phyloP scores from a whole-genome alignment of 768 basidiomycete genomes.

The Leccinum variicolor region DNA sequence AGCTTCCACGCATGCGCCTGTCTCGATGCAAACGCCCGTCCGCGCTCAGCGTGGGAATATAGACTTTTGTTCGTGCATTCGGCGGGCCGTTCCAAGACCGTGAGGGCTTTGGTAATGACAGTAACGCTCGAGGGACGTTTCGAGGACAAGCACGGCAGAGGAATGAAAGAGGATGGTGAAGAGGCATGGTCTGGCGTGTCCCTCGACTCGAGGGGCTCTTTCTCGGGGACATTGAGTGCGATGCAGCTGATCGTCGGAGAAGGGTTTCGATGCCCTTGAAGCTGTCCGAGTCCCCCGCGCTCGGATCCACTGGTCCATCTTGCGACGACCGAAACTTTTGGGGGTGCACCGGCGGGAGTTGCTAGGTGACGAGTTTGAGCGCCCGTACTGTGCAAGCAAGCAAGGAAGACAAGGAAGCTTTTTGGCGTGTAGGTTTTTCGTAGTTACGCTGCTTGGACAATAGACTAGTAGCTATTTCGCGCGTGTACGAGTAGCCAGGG shows the following conservation, averaged over 20 bases:
- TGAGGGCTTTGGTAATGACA: slow-evolving; percentile 7
- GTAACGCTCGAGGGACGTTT: slow-evolving; percentile 6
- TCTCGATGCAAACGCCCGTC: background rate
- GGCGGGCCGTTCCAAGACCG: background rate
- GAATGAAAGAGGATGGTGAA: background rate
- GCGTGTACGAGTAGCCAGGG: background rate
- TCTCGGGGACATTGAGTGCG: background rate
- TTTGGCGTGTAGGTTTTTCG: background rate
- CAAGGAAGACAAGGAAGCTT: background rate
- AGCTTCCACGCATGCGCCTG: background rate
- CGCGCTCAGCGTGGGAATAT: slow-evolving; percentile 5
- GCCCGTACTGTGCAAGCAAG: background rate
- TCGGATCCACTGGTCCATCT: background rate
- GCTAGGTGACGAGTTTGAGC: background rate
- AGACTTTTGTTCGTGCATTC: slow-evolving; percentile 1
- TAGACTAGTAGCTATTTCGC: background rate
- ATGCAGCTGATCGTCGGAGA: slow-evolving; percentile 6
- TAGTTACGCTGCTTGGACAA: background rate
- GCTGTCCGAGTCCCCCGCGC: background rate
- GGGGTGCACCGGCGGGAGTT: background rate
- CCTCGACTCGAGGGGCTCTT: background rate
- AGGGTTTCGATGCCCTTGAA: slow-evolving; percentile 2
- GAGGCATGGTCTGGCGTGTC: background rate
- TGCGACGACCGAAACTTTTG: background rate
- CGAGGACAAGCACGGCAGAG: background rate